Conservation (phyloP, 345 rosid genomes). For the Rhizophora mangle region DNA sequence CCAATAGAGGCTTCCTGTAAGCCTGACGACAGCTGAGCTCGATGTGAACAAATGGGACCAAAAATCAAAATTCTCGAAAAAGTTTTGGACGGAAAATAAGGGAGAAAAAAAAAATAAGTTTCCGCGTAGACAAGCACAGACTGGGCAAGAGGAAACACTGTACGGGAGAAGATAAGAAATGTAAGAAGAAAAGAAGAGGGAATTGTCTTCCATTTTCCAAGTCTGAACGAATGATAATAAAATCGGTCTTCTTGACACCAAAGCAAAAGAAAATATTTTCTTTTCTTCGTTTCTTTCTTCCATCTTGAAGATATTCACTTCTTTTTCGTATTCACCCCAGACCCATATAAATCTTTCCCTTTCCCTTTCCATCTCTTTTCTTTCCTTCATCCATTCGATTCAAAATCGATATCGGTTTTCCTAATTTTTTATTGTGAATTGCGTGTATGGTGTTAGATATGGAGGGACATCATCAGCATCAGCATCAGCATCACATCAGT, state of each 20-base stretch:
- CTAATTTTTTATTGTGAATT: not conserved
- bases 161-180: slow-evolving; percentile 26
- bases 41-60: slow-evolving; percentile 35
- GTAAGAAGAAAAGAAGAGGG: slow-evolving; percentile 18
- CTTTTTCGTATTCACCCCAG: slow-evolving; percentile 38
- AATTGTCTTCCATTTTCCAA: slow-evolving; percentile 24
- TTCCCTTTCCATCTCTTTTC: slow-evolving; percentile 23
- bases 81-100: not conserved
- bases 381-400: slow-evolving; percentile 1
- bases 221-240: slow-evolving; percentile 33
- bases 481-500: slow-evolving; percentile 40
- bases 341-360: slow-evolving; percentile 35
- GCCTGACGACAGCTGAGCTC: slow-evolving; percentile 62
- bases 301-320: slow-evolving; percentile 53
- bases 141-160: slow-evolving; percentile 18
- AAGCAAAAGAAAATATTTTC: slow-evolving; percentile 6
- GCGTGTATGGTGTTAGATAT: slow-evolving; percentile 26
- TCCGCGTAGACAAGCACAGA: slow-evolving; percentile 90
- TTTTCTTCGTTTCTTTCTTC: slow-evolving; percentile 2
- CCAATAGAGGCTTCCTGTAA: slow-evolving; percentile 31
- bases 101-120: slow-evolving; percentile 36
- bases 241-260: slow-evolving; percentile 30
- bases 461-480: slow-evolving; percentile 65
- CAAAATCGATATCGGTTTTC: slow-evolving; percentile 3
- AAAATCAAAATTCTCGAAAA: slow-evolving; percentile 6